Evolutionary conservation across 140 eudicot genomes (phyloP), one percentile per base, ranked within the genome.

Genomic region (Senecio squalidus): DNA sequence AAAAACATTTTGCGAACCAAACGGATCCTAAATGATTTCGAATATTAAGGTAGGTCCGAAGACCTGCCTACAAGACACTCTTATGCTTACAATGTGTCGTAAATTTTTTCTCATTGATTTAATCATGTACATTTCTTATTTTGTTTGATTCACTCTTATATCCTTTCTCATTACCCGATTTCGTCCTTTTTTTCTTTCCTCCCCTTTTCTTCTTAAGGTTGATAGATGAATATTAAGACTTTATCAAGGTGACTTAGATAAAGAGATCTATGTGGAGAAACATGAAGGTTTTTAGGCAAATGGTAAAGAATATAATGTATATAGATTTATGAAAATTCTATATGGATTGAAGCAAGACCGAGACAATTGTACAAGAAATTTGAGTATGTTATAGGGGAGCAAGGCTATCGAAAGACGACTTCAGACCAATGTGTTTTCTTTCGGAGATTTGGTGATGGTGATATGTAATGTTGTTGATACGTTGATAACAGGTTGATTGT

Each of bases 331-430:
- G 38, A 31, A 31, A 31, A 31, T 7, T 31, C 9, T 31, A 10
- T 31, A 31, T 10, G 38, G 38, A 10, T 31, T 31, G 38, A 31
- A 31, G 38, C 38, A 31, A 31, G 38, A 31, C 38, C 38, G 38
- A 31, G 38, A 31, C 4, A 31, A 10, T 31, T 7, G 38, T 31
- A 31, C 55, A 49, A 49, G 33, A 49, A 49, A 22, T 49, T 22
- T 49, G 13, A 9, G 16, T n/a, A 16, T 3, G 28, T 22, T 9
- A 49, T 49, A 24, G 16, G 31, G 17, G 6, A 49, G 30, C 31
- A 49, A 49, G 31, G 55, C 55, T 49, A 49, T n/a, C n/a, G 17
- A 49, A 49, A 49, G 16, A 49, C 55, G 9, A 8, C 55, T 3
- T 23, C 16, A n/a, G 30, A 23, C 11, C 55, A 49, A 5, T 22